These are phyloP conservation scores for Nemania diffusa DNA, from an alignment of 2,329 filamentous ascomycete genomes.

Conservation along the genomic window DNA sequence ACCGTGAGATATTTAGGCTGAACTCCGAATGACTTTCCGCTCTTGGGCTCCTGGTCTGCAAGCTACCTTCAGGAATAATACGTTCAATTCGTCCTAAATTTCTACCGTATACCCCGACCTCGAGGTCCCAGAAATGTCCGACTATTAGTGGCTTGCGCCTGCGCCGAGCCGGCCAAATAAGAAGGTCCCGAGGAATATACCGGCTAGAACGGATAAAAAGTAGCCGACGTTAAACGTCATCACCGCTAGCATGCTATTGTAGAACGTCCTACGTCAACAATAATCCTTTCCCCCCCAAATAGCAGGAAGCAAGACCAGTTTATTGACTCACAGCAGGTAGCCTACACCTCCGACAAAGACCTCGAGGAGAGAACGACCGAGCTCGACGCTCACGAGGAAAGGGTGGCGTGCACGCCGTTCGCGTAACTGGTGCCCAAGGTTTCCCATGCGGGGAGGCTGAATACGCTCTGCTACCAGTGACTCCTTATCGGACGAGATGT, in stretches of 20 bases:
- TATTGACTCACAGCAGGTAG: slow-evolving; percentile 45
- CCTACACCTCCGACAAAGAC: slow-evolving; percentile 45
- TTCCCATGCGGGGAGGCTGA: slow-evolving; percentile 33
- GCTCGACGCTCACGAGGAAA: slow-evolving; percentile 44
- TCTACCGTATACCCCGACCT: not conserved
- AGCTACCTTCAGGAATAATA: not conserved
- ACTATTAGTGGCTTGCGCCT: slow-evolving; percentile 9
- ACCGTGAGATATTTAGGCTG: not conserved
- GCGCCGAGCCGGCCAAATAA: slow-evolving; percentile 41
- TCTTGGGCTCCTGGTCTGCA: not conserved
- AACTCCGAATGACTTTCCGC: not conserved
- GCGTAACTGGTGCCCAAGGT: slow-evolving; percentile 35
- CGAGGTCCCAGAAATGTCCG: not conserved
- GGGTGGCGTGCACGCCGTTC: slow-evolving; percentile 38
- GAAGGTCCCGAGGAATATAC: slow-evolving; percentile 45
- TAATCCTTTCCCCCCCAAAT: not conserved
- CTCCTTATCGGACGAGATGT: slow-evolving; percentile 15
- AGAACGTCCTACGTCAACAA: not conserved
- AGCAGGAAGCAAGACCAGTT: not conserved
- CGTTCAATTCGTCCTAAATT: not conserved
- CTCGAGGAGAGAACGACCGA: slow-evolving; percentile 40
- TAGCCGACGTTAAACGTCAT: slow-evolving; percentile 50
- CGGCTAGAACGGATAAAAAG: slow-evolving; percentile 46
- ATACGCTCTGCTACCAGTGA: slow-evolving; percentile 14
- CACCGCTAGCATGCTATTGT: slow-evolving; percentile 46